Evolutionary conservation across 208 protist genomes (phyloP), one percentile per base, ranked within the genome.

Genomic region (Wallacemonas collosoma): DNA sequence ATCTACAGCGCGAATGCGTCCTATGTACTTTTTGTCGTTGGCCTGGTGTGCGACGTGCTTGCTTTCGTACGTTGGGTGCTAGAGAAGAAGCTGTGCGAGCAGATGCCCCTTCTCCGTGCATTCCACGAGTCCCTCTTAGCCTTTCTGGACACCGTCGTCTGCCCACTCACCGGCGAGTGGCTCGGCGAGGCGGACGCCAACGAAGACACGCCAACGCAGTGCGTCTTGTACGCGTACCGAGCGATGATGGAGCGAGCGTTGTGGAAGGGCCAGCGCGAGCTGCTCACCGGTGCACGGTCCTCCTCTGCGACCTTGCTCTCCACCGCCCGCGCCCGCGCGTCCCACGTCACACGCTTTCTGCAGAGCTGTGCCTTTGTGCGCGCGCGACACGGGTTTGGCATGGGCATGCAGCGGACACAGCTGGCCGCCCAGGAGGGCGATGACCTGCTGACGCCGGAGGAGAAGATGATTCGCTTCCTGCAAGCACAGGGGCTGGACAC

Each of bases 401-500:
- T 95, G 85, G 90, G 90, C 64, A 83, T 91, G 83, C 88, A 93
- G 73, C 87, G 90, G 50, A 90, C 86, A 15, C 86, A 95, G 72
- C 76, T 95, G 9, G 75, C 84, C 2, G 73, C 76, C 17, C 86
- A 86, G 54, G 77, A 79, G 61, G 86, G 77, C 26, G 88, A 95
- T 69, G 62, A 79, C 57, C 39, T 88, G 70, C 76, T 94, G 40
- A 85, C 82, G 8, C 75, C 88, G 2, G 88, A 94, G 80, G 79
- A 89, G 62, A 81, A 85, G 68, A 74, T 95, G 62, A 36, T 93
- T 38, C 81, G 90, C 63, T 95, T 95, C 62, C 61, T 95, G 47
- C 88, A 95, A 71, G 88, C 90, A 2, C 90, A 95, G 58, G 90
- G 90, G 12, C 76, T 95, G 53, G 85, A 93, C 75, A 95, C 88